Evolutionary conservation across 1,284 basidiomycete species (phyloP), one percentile per base, ranked within the genome.

Genomic region (Rhizoctonia solani): DNA sequence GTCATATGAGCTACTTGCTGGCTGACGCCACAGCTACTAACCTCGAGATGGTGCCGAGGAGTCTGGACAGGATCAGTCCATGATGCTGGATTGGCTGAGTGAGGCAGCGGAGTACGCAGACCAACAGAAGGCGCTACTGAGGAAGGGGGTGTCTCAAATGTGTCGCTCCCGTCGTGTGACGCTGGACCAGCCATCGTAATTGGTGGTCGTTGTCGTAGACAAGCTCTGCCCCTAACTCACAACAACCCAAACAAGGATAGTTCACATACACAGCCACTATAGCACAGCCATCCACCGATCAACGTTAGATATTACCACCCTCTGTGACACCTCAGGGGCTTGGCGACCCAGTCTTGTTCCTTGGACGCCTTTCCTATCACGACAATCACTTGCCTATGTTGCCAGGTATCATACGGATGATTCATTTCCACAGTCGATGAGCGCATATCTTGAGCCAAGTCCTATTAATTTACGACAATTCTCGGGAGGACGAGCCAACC

Each of bases 1-100:
- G 87, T 30, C 29, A n/a, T 30, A 29, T 29, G 32, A 46, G 50
- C 50, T 29, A 11, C 30, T 34, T 39, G 41, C 42, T 6, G 39
- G 25, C 25, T 53, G 39, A 47, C 14, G 58, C 41, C 25, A 11
- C 21, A 37, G 25, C 46, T 27, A 65, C 39, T 41, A 13, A 44
- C 61, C 49, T 65, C 47, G 8, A 53, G 19, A 39, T 53, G 61
- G n/a, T 65, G 61, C 39, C 50, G 47, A 3, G 61, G 61, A 8
- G 61, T 65, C 16, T 42, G 61, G 4, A 44, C 49, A 11, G 58
- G 34, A 50, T 65, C 61, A 0, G 47, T 29, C 34, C 49, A 65
- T 37, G 34, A 13, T 23, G 5, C 23, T 0, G 61, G 49, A 21
- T 49, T 27, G n/a, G 46, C 58, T 19, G 58, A 14, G 11, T 50